A percentile compares a stretch with the other conserved stretches of the same genome.
Conservation (phyloP, 352 stramenopile species). For the Globisporangium acanthophoron region DNA sequence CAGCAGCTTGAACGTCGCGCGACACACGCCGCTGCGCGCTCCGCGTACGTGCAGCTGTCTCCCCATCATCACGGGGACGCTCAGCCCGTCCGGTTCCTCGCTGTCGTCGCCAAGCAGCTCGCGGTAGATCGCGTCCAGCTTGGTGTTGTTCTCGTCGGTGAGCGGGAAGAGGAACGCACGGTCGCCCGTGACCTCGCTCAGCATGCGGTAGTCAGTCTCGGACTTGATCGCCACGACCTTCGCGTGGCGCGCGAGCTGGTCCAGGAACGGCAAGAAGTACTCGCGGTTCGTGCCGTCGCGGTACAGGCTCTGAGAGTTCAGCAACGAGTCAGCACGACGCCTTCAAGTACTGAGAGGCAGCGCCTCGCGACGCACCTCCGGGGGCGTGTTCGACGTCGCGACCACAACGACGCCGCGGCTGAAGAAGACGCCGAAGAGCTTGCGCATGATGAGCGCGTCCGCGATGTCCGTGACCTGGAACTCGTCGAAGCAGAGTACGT, state of each 20-base stretch:
- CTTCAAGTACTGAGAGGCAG: neutral
- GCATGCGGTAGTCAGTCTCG: constrained; percentile 67
- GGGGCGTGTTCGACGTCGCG: constrained; percentile 92
- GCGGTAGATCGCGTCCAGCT: constrained; percentile 41
- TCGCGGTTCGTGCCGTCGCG: constrained; percentile 93
- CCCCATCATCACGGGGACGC: constrained; percentile 80
- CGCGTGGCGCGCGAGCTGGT: constrained; percentile 90
- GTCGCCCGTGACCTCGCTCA: constrained; percentile 24
- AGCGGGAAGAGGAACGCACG: constrained; percentile 60
- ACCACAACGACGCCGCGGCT: constrained; percentile 89
- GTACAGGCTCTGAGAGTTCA: constrained; percentile 83
- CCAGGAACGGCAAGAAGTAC: constrained; percentile 97
- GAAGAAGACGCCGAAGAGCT: constrained; percentile 93
- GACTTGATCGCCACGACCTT: constrained; percentile 65
- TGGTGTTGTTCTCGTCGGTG: constrained; percentile 17
- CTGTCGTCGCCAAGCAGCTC: constrained; percentile 25
- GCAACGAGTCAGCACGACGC: neutral
- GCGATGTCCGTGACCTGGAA: constrained; percentile 98
- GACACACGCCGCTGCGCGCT: constrained; percentile 37
- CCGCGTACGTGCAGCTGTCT: constrained; percentile 47
- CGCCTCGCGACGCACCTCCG: constrained; percentile 22
- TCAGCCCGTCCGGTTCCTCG: constrained; percentile 18
- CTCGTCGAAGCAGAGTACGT: constrained; percentile 97
- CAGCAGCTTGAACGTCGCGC: constrained; percentile 91
- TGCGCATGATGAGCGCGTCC: constrained; percentile 95